These are phyloP conservation scores for Amylocystis lapponica DNA, from an alignment of 768 basidiomycete genomes.

Conservation along the genomic window DNA sequence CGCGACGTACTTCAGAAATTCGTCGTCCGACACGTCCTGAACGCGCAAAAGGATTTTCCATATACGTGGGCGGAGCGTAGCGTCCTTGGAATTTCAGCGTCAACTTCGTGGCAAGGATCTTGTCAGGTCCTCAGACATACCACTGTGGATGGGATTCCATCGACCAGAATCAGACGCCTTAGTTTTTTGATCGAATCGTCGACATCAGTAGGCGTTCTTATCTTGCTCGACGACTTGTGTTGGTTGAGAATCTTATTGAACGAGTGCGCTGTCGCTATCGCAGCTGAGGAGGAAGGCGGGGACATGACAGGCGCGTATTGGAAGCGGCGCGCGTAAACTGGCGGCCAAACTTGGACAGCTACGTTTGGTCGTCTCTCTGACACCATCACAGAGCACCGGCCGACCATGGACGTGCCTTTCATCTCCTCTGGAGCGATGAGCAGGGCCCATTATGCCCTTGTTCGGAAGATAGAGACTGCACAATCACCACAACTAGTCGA, in stretches of 20 bases:
- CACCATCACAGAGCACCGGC: neutral
- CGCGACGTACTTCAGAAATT: conserved; percentile 71
- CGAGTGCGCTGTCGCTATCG: conserved; percentile 51
- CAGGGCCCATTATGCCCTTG: conserved; percentile 69
- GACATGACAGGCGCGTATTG: no score
- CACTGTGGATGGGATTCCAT: conserved; percentile 76
- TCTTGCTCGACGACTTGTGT: conserved; percentile 58
- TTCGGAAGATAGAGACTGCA: conserved; percentile 66
- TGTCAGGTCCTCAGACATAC: conserved; percentile 38
- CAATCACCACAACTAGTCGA: conserved; percentile 53
- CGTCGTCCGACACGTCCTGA: conserved; percentile 69
- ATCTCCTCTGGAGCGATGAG: conserved; percentile 72
- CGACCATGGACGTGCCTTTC: conserved; percentile 70
- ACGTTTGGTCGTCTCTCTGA: no score
- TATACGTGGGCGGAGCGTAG: conserved; percentile 80
- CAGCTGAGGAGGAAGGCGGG: conserved; percentile 17
- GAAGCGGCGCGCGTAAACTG: no score
- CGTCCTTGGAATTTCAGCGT: conserved; percentile 44
- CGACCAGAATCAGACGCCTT: conserved; percentile 81
- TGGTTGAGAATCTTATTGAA: conserved; percentile 79
- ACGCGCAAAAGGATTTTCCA: conserved; percentile 94
- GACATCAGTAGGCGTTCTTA: conserved; percentile 56
- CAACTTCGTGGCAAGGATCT: no score
- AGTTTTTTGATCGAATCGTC: conserved; percentile 86
- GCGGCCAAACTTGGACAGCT: no score